phyloP scores from a whole-genome alignment of 345 rosid species.

The Moricandia arvensis region DNA sequence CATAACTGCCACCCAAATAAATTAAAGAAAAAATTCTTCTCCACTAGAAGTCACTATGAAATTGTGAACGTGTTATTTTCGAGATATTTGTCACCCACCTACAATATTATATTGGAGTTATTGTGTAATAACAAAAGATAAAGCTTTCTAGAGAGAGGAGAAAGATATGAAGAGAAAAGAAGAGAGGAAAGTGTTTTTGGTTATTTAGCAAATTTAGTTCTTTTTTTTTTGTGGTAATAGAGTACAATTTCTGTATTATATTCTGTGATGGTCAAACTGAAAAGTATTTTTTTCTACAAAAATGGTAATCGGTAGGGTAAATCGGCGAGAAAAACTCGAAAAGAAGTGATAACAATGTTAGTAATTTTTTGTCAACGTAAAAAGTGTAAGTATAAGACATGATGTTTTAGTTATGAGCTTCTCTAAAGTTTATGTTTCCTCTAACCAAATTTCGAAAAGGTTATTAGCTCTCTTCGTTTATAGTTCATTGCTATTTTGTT shows the following conservation, averaged over 20 bases:
- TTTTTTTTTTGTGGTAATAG: too few relatives aligned
- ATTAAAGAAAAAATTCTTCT: neutral
- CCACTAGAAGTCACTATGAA: slow-evolving; percentile 8
- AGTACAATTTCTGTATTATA: neutral
- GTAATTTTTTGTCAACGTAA: too few relatives aligned
- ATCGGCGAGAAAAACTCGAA: neutral
- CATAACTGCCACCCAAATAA: slow-evolving; percentile 1
- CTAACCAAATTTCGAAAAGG: neutral
- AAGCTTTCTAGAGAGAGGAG: too few relatives aligned
- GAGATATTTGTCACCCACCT: neutral
- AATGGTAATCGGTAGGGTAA: neutral
- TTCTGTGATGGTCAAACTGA: neutral
- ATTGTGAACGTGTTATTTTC: neutral
- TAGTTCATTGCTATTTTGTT: too few relatives aligned
- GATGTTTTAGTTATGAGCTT: neutral
- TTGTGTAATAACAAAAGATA: too few relatives aligned
- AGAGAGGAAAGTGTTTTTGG: too few relatives aligned
- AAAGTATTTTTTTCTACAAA: neutral
- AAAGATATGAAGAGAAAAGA: too few relatives aligned
- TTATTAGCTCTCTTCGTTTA: neutral
- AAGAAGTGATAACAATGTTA: neutral
- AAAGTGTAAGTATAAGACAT: neutral
- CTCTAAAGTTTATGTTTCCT: neutral
- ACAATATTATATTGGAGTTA: neutral
- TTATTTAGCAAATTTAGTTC: too few relatives aligned